Base-by-base conservation (phyloP, 2,329 filamentous ascomycete species). In the Lecanoromycetidae sp. region DNA sequence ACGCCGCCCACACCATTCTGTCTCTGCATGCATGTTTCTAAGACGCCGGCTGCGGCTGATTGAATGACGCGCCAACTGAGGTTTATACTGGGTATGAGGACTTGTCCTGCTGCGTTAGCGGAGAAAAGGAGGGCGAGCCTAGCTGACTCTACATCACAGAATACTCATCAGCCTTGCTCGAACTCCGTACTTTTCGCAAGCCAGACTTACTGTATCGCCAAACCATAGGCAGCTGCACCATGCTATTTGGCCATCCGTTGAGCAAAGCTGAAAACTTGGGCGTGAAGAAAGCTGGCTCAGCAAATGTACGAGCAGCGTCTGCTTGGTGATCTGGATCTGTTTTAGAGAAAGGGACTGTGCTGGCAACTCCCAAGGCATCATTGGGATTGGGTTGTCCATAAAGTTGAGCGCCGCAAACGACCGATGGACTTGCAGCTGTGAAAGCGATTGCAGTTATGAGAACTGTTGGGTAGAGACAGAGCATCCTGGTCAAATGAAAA, bases 281-380 rank as follows among this genome's bases (percentile, higher is more conserved):
- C 5, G 12, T 12, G 32, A 44, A 44, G 42, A 37, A 44, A 2
- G 22, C 42, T 10, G 42, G 42, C 19, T 44, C 42, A 15, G 42
- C 42, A 35, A 44, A 44, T 6, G 13, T n/a, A n/a, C 42, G 22
- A 3, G 2, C 2, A 25, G n/a, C 33, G n/a, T 35, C 33, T 15
- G 30, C 20, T 19, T 44, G n/a, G 15, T 19, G 3, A 3, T 27
- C 15, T 5, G 42, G 32, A 25, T 44, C 42, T 12, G 2, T 1
- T 13, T 37, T 35, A 6, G 23, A 23, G 32, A 17, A 37, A 15
- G 42, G 42, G n/a, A 44, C 23, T n/a, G 6, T 35, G 7, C 30
- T 15, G 23, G 12, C 9, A 19, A 37, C 5, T 2, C 32, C 9
- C 10, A 15, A n/a, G 13, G n/a, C 32, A n/a, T 44, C 33, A 22